These are phyloP conservation scores for Clavariopsis aquatica DNA, from an alignment of 495 filamentous ascomycete species.

Conservation along the genomic window DNA sequence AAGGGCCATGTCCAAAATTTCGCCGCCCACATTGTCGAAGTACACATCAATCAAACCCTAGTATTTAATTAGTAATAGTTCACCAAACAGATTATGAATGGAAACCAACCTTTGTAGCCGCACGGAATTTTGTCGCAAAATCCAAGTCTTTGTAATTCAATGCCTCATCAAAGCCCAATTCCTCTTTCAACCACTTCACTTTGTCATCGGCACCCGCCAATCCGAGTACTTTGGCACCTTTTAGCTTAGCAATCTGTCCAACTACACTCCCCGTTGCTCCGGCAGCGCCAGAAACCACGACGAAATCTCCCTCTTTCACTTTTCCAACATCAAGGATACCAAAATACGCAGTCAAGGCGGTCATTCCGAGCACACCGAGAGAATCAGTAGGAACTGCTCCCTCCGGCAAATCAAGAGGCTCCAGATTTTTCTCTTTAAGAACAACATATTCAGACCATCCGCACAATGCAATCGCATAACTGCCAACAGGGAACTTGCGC, in stretches of 20 bases:
- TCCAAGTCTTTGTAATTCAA: conserved; percentile 42
- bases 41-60: conserved; percentile 59
- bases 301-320: conserved; percentile 60
- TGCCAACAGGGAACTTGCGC: conserved; percentile 53
- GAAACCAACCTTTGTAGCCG: conserved; percentile 35
- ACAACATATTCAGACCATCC: conserved; percentile 68
- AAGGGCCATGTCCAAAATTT: conserved; percentile 58
- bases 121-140: conserved; percentile 36
- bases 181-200: conserved; percentile 39
- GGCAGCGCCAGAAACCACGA: conserved; percentile 69
- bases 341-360: conserved; percentile 68
- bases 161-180: conserved; percentile 44
- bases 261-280: conserved; percentile 70
- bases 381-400: conserved; percentile 58
- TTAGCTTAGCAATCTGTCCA: conserved; percentile 68
- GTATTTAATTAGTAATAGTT: conserved; percentile 25
- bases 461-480: conserved; percentile 52
- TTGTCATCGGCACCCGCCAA: conserved; percentile 53
- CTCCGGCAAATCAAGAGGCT: conserved; percentile 51
- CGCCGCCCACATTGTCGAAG: conserved; percentile 60
- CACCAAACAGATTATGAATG: not conserved
- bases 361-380: conserved; percentile 59
- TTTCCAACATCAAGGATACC: conserved; percentile 62
- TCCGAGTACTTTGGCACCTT: conserved; percentile 59
- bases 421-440: conserved; percentile 49